phyloP scores from a whole-genome alignment of 75 land plant species.

The Larix kaempferi region DNA sequence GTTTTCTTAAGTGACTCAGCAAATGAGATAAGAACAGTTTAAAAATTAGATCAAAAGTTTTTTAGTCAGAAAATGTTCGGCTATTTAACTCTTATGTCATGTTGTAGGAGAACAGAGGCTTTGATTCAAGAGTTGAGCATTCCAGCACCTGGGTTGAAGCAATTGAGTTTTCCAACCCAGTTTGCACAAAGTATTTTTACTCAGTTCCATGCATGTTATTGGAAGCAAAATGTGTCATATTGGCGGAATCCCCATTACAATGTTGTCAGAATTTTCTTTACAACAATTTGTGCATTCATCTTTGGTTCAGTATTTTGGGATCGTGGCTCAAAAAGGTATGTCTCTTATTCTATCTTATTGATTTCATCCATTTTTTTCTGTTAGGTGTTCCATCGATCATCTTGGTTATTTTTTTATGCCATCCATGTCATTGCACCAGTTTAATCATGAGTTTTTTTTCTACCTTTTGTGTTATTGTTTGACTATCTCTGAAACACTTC shows the following conservation, averaged over 20 bases:
- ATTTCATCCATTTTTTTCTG: too few relatives aligned
- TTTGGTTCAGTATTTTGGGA: slow-evolving; percentile 69
- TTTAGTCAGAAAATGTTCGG: neutral
- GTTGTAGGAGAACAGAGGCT: slow-evolving; percentile 45
- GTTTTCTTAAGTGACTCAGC: neutral
- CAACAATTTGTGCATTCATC: slow-evolving; percentile 45
- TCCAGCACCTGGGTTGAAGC: slow-evolving; percentile 46
- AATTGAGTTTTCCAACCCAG: slow-evolving; percentile 36
- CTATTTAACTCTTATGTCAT: neutral
- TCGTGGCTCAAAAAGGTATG: slow-evolving; percentile 58
- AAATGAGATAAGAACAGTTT: neutral
- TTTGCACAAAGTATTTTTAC: slow-evolving; percentile 36
- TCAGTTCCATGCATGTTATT: slow-evolving; percentile 42
- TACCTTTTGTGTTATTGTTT: too few relatives aligned
- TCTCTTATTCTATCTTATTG: neutral
- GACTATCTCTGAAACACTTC: too few relatives aligned
- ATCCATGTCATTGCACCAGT: too few relatives aligned
- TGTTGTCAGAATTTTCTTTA: slow-evolving; percentile 51
- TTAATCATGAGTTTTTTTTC: too few relatives aligned
- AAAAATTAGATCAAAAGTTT: slow-evolving; percentile 5
- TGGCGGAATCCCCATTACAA: slow-evolving; percentile 80
- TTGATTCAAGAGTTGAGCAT: slow-evolving; percentile 43
- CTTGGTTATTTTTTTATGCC: too few relatives aligned
- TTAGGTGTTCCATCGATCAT: too few relatives aligned
- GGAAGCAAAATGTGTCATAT: slow-evolving; percentile 69